Evolutionary conservation across 352 stramenopile genomes (phyloP).

Genomic region (Thalassiosira livingstoniorum): DNA sequence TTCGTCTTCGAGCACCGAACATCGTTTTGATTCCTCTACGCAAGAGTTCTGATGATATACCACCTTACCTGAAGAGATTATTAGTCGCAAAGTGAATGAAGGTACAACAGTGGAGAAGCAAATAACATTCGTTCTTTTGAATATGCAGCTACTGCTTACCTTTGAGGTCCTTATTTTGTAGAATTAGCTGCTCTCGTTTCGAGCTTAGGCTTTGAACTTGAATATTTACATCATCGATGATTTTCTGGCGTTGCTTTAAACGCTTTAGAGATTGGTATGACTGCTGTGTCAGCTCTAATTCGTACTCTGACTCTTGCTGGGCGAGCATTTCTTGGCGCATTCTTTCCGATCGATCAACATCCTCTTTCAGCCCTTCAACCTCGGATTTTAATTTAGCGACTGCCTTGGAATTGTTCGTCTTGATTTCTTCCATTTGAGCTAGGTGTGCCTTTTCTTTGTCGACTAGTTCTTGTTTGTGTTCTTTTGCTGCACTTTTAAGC

Average conservation of each 20-base stretch:
- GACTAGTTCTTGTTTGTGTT: not conserved
- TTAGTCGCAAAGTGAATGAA: too few relatives aligned
- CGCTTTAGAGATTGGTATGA: not conserved
- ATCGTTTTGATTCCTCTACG: not conserved
- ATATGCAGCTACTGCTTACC: too few relatives aligned
- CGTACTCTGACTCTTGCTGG: slow-evolving; percentile 5
- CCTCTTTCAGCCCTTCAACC: not conserved
- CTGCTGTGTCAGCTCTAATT: not conserved
- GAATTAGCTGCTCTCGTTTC: not conserved
- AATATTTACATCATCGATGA: not conserved
- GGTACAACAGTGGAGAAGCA: too few relatives aligned
- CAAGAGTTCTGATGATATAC: not conserved
- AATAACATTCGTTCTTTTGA: too few relatives aligned
- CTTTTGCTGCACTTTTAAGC: not conserved
- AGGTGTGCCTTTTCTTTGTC: not conserved
- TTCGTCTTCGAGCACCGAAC: not conserved
- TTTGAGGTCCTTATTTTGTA: not conserved
- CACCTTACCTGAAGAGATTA: too few relatives aligned
- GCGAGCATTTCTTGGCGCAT: not conserved
- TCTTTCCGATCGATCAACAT: not conserved
- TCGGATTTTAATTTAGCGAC: not conserved
- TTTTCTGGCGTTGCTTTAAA: not conserved
- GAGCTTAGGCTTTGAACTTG: not conserved
- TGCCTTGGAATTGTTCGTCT: not conserved
- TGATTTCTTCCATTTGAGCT: not conserved